These are phyloP conservation scores for Globisporangium barbulae DNA, from an alignment of 352 stramenopile species.

Conservation along the genomic window DNA sequence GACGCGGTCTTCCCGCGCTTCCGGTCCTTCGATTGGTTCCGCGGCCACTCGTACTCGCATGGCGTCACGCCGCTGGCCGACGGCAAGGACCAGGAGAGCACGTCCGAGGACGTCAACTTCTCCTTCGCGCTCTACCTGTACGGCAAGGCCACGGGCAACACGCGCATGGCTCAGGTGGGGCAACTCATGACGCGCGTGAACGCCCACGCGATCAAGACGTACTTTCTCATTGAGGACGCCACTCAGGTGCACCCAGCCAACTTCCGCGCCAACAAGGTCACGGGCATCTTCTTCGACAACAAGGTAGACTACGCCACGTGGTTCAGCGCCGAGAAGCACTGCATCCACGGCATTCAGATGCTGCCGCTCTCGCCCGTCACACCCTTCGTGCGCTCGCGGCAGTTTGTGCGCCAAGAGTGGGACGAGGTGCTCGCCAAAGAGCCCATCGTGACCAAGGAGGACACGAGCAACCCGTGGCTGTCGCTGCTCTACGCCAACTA, in stretches of 20 bases:
- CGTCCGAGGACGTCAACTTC: constrained; percentile 73
- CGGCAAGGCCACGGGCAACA: constrained; percentile 38
- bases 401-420: constrained; percentile 20
- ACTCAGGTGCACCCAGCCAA: constrained; percentile 48
- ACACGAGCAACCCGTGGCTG: constrained; percentile 48
- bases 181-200: constrained; percentile 49
- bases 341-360: constrained; percentile 82
- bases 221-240: constrained; percentile 60
- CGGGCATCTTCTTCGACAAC: constrained; percentile 79
- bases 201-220: constrained; percentile 31
- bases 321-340: constrained; percentile 63
- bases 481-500: constrained; percentile 79
- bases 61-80: constrained; percentile 44
- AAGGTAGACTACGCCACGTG: constrained; percentile 80
- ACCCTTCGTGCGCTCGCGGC: constrained; percentile 25
- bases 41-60: constrained; percentile 71
- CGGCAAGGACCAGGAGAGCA: constrained; percentile 70
- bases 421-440: not conserved
- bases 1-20: not conserved
- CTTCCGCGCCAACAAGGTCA: constrained; percentile 53
- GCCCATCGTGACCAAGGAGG: not conserved
- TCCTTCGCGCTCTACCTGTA: constrained; percentile 52
- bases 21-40: constrained; percentile 66
- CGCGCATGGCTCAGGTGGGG: constrained; percentile 35
- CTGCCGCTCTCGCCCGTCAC: not conserved